Conservation (phyloP, 2,329 filamentous ascomycete species). For the Trichoderma aggressivum region DNA sequence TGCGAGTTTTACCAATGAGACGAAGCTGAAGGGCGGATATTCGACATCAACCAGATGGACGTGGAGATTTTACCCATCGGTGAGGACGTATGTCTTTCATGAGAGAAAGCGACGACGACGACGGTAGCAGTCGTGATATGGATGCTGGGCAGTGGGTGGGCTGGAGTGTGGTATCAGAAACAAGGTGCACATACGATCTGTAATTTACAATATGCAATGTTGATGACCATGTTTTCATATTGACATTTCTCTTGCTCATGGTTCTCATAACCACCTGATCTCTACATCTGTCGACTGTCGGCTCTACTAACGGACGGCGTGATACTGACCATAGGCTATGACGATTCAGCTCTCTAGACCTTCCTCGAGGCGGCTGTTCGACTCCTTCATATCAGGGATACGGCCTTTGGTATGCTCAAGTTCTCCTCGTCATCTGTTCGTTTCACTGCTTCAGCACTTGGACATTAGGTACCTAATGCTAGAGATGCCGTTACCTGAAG, state of each 20-base stretch:
- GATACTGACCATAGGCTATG: neutral
- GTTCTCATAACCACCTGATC: no score
- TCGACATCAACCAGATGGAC: no score
- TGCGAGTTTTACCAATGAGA: neutral
- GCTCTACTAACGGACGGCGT: neutral
- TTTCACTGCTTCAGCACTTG: neutral
- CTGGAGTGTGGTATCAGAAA: neutral
- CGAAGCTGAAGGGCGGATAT: neutral
- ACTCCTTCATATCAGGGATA: neutral
- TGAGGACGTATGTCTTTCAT: neutral
- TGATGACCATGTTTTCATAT: neutral
- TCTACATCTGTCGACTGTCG: neutral
- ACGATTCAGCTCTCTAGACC: neutral
- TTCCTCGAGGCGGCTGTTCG: no score
- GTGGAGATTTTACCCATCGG: no score
- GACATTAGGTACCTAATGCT: neutral
- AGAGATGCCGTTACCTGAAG: neutral
- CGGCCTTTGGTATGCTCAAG: neutral
- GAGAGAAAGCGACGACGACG: neutral
- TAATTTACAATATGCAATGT: neutral
- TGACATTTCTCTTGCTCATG: neutral
- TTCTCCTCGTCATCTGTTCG: neutral
- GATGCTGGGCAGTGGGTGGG: neutral
- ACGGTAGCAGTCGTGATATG: neutral
- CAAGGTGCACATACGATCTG: neutral